Percentiles rank a stretch among this genome's conserved stretches.
Evolutionary conservation across 345 rosid genomes (phyloP).

Genomic region (Pugionium cornutum): DNA sequence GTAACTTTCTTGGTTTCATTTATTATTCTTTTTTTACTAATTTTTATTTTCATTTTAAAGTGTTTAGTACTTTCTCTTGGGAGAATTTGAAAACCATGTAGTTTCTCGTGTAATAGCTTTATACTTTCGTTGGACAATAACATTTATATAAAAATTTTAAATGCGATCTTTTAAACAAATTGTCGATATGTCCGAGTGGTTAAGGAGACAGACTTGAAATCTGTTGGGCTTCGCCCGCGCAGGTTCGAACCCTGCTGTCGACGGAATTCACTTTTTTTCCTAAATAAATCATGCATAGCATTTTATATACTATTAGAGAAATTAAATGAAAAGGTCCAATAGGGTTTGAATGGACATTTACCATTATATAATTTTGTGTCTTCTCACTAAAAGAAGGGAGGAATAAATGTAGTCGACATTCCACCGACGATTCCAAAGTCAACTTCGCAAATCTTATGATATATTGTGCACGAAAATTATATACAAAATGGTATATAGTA

Average conservation of each 20-base stretch:
- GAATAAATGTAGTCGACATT: conserved; percentile 3
- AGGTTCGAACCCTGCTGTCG: conserved; percentile 90
- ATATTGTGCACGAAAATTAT: conserved; percentile 27
- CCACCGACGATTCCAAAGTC: conserved; percentile 38
- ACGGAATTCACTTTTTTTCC: conserved; percentile 33
- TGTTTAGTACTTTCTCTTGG: conserved; percentile 28
- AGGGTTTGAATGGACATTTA: conserved; percentile 33
- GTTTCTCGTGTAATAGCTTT: conserved; percentile 29
- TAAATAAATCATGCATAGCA: not conserved
- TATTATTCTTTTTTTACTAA: conserved; percentile 13
- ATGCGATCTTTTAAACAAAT: no score
- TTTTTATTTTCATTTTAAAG: not conserved
- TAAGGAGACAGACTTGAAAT: conserved; percentile 98
- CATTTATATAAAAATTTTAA: no score
- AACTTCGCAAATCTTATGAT: conserved; percentile 39
- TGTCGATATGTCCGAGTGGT: conserved; percentile 94
- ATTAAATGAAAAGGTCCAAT: conserved; percentile 16
- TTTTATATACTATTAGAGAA: no score
- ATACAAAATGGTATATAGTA: conserved; percentile 20
- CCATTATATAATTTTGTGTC: conserved; percentile 38
- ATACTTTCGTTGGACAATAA: not conserved
- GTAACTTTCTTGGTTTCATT: conserved; percentile 40
- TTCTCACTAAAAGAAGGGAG: conserved; percentile 31
- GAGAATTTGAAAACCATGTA: conserved; percentile 30
- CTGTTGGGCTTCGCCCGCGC: conserved; percentile 81